Conservation (phyloP, 257 asterid species). For the Gentiana dahurica region DNA sequence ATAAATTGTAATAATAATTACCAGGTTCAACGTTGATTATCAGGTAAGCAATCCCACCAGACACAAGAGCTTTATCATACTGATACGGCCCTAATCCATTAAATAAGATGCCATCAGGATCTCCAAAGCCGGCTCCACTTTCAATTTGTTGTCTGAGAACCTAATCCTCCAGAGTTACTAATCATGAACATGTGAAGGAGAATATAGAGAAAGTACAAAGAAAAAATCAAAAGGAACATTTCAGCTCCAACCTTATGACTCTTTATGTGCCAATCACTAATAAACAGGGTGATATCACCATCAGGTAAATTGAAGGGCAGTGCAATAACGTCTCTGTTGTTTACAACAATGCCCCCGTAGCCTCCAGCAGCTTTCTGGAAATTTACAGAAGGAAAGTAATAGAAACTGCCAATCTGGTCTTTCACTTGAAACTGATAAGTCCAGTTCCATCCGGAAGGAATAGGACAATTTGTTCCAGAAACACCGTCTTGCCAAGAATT, state of each 20-base stretch:
- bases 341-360: slow-evolving; percentile 69
- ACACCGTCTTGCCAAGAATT: slow-evolving; percentile 97
- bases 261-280: slow-evolving; percentile 79
- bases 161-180: slow-evolving; percentile 32
- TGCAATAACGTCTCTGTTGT: slow-evolving; percentile 73
- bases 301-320: slow-evolving; percentile 70
- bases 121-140: slow-evolving; percentile 55
- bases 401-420: slow-evolving; percentile 96
- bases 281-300: slow-evolving; percentile 70
- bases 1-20: slow-evolving; percentile 11
- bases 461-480: slow-evolving; percentile 88
- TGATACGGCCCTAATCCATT: slow-evolving; percentile 89
- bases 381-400: slow-evolving; percentile 67
- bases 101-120: slow-evolving; percentile 69
- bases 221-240: background rate
- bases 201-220: background rate
- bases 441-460: slow-evolving; percentile 97
- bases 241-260: slow-evolving; percentile 65
- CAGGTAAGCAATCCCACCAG: slow-evolving; percentile 50
- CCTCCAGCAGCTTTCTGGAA: slow-evolving; percentile 83
- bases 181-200: slow-evolving; percentile 15
- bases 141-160: slow-evolving; percentile 53
- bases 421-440: slow-evolving; percentile 91
- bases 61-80: slow-evolving; percentile 46
- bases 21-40: slow-evolving; percentile 77